phyloP scores from a whole-genome alignment of 73 alveolate species.

The Paramecium caudatum region DNA sequence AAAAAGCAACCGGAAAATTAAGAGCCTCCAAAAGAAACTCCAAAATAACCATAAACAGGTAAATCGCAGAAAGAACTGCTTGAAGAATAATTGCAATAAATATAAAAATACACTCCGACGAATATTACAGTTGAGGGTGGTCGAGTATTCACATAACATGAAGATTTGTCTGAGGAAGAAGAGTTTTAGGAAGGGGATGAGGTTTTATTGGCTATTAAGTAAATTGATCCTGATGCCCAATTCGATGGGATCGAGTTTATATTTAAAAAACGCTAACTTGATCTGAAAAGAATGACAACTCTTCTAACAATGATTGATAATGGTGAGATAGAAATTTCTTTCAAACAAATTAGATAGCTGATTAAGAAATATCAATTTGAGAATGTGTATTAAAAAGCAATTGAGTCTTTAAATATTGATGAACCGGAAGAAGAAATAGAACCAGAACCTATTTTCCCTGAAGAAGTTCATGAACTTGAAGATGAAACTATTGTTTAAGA shows the following conservation, averaged over 20 bases:
- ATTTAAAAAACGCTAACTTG: conserved; percentile 28
- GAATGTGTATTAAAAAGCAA: neutral
- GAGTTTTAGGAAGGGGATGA: neutral
- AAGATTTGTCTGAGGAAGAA: neutral
- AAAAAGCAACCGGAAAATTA: conserved; percentile 3
- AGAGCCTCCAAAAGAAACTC: conserved; percentile 30
- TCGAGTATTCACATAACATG: neutral
- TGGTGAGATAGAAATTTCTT: neutral
- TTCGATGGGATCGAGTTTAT: conserved; percentile 19
- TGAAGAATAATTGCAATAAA: conserved; percentile 18
- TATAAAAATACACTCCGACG: conserved; percentile 8
- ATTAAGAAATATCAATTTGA: neutral
- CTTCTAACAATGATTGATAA: neutral
- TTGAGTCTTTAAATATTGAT: neutral
- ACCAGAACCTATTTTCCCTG: too few species aligned
- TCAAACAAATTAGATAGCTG: neutral
- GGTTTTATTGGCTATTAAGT: conserved; percentile 18
- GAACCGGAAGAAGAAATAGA: neutral
- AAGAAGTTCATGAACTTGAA: neutral
- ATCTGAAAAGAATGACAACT: conserved; percentile 7
- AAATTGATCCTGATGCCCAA: conserved; percentile 3
- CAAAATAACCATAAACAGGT: conserved; percentile 10
- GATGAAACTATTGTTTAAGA: neutral
- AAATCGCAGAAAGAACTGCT: conserved; percentile 7
- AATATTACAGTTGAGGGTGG: conserved; percentile 37